These are phyloP conservation scores for Pisolithus orientalis DNA, from an alignment of 768 basidiomycete species.

Conservation along the genomic window DNA sequence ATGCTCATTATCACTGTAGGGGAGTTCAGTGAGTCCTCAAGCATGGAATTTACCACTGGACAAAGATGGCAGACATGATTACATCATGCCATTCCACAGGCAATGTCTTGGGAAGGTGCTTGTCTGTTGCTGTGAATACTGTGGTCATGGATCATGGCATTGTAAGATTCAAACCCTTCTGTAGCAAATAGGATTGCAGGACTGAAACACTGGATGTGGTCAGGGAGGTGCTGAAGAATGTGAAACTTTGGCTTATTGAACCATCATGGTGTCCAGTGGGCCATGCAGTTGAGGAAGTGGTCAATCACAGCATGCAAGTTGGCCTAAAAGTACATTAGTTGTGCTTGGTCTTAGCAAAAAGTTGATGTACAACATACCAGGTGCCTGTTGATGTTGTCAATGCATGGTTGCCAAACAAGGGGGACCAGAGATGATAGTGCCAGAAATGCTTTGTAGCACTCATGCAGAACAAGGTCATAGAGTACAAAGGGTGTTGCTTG, in stretches of 20 bases:
- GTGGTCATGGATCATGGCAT: conserved; percentile 26
- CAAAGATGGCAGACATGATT: conserved; percentile 22
- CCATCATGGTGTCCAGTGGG: conserved; percentile 24
- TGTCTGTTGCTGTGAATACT: conserved; percentile 31
- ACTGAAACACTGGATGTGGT: conserved; percentile 27
- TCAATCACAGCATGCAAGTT: conserved; percentile 26
- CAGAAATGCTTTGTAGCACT: too few species aligned
- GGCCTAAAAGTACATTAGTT: conserved; percentile 15
- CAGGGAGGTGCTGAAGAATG: conserved; percentile 31
- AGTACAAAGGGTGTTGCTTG: too few species aligned
- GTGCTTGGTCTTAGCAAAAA: background rate
- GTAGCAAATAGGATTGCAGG: conserved; percentile 40
- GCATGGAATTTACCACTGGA: conserved; percentile 11
- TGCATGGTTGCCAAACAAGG: conserved; percentile 28
- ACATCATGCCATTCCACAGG: conserved; percentile 17
- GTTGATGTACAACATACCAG: conserved; percentile 19
- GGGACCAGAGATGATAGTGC: too few species aligned
- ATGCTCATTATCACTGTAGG: too few species aligned
- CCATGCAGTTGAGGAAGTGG: conserved; percentile 29
- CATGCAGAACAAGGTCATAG: too few species aligned
- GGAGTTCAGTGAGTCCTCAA: too few species aligned
- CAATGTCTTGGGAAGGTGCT: conserved; percentile 30
- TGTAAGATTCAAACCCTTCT: conserved; percentile 38
- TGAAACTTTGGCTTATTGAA: conserved; percentile 44
- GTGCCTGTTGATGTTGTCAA: conserved; percentile 28